These are phyloP conservation scores for Daldinia caldariorum DNA, from an alignment of 495 filamentous ascomycete genomes.

Conservation along the genomic window DNA sequence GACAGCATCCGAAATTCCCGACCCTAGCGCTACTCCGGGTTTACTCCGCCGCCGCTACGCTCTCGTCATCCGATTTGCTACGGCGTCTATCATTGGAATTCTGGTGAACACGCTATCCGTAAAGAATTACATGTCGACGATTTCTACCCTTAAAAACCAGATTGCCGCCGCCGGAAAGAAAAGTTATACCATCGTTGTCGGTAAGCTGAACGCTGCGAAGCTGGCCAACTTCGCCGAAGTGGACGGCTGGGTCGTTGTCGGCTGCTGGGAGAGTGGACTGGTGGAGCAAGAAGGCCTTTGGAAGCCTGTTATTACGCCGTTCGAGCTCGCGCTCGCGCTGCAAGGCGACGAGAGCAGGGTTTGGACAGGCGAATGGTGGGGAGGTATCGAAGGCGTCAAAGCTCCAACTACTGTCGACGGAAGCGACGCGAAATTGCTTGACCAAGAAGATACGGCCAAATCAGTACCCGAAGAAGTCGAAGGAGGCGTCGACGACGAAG, in stretches of 20 bases:
- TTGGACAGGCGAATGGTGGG: constrained; percentile 81
- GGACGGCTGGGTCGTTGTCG: constrained; percentile 95
- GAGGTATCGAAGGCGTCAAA: constrained; percentile 70
- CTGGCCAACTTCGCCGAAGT: constrained; percentile 96
- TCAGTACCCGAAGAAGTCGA: constrained; percentile 43
- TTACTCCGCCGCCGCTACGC: constrained; percentile 88
- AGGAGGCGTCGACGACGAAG: constrained; percentile 53
- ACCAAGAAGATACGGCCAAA: constrained; percentile 29
- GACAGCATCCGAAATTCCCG: constrained; percentile 57
- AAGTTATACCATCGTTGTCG: constrained; percentile 93
- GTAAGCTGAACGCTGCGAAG: constrained; percentile 95
- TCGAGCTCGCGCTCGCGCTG: constrained; percentile 82
- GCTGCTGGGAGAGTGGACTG: constrained; percentile 96
- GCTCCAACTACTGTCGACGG: neutral
- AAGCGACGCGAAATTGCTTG: constrained; percentile 25
- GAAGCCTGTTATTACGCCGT: constrained; percentile 89
- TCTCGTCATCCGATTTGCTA: constrained; percentile 81
- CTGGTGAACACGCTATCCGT: constrained; percentile 94
- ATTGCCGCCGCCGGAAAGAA: constrained; percentile 88
- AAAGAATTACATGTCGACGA: constrained; percentile 84
- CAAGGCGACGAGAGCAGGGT: constrained; percentile 73
- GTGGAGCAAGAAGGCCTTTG: constrained; percentile 83
- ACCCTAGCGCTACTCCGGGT: constrained; percentile 50
- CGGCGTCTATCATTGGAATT: constrained; percentile 86
- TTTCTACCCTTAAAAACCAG: constrained; percentile 72